These are phyloP conservation scores for Penicillium paneum DNA, from an alignment of 2,329 filamentous ascomycete species.

Conservation along the genomic window DNA sequence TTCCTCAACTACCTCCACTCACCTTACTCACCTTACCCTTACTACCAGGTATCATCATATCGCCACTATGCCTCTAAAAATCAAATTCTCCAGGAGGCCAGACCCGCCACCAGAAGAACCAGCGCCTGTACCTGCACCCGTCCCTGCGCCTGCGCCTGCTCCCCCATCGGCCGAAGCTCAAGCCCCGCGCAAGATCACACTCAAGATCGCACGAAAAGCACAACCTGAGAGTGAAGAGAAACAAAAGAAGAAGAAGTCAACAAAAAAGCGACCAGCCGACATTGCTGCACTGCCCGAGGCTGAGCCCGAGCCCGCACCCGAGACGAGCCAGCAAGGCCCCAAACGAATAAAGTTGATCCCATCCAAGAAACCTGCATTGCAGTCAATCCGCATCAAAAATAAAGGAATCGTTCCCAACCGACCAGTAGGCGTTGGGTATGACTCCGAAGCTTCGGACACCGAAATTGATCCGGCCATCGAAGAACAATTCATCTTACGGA, in stretches of 20 bases:
- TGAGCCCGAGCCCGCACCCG: slow-evolving; percentile 28
- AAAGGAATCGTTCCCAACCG: slow-evolving; percentile 67
- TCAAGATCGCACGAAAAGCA: slow-evolving; percentile 40
- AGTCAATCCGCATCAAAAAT: slow-evolving; percentile 58
- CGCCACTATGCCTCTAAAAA: slow-evolving; percentile 42
- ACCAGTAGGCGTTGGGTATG: slow-evolving; percentile 83
- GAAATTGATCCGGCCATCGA: slow-evolving; percentile 86
- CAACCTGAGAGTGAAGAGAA: slow-evolving; percentile 18
- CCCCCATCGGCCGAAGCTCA: slow-evolving; percentile 26
- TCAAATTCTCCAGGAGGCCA: slow-evolving; percentile 42
- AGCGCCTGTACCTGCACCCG: slow-evolving; percentile 12
- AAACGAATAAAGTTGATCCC: slow-evolving; percentile 42
- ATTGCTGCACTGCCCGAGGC: slow-evolving; percentile 25
- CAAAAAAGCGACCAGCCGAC: slow-evolving; percentile 41
- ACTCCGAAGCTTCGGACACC: slow-evolving; percentile 89
- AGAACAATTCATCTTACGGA: slow-evolving; percentile 83
- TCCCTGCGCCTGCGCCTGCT: slow-evolving; percentile 13
- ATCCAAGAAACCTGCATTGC: slow-evolving; percentile 39
- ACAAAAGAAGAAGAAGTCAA: slow-evolving; percentile 36
- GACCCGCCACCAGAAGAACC: slow-evolving; percentile 20
- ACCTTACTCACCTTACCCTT: neutral
- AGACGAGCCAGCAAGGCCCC: slow-evolving; percentile 25
- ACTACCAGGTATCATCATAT: neutral
- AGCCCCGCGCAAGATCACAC: slow-evolving; percentile 39
- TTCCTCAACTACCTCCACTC: neutral